A percentile compares a stretch with the other conserved stretches of the same genome.
Conservation (phyloP, 2,329 filamentous ascomycete species). For the Zymoseptoria tritici region DNA sequence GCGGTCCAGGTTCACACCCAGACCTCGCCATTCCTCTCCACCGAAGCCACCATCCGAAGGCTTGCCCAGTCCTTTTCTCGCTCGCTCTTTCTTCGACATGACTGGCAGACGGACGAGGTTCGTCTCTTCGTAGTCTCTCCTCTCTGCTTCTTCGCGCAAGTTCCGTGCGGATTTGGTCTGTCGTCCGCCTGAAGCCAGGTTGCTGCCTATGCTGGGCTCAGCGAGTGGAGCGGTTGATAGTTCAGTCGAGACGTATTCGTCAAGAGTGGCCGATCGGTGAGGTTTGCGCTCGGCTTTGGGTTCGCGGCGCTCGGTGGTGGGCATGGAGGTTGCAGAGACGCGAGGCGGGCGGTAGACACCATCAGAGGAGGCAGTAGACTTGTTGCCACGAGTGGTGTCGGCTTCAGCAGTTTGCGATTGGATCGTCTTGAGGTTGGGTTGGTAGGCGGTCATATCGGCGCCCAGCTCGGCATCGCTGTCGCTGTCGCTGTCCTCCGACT, state of each 20-base stretch:
- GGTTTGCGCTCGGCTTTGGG: conserved; percentile 56
- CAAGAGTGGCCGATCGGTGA: conserved; percentile 73
- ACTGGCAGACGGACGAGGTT: conserved; percentile 85
- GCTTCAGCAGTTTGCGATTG: conserved; percentile 30
- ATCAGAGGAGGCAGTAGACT: conserved; percentile 33
- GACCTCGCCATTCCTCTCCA: conserved; percentile 84
- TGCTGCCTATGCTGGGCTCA: conserved; percentile 86
- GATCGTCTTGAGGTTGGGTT: conserved; percentile 51
- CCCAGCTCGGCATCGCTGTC: conserved; percentile 34
- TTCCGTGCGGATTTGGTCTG: conserved; percentile 70
- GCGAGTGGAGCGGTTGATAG: conserved; percentile 73
- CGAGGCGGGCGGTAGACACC: conserved; percentile 84
- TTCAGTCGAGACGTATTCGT: conserved; percentile 85
- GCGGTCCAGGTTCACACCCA: conserved; percentile 78
- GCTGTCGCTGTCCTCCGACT: conserved; percentile 31
- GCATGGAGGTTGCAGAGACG: conserved; percentile 78
- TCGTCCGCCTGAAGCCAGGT: conserved; percentile 67
- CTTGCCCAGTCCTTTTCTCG: conserved; percentile 50
- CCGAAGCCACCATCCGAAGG: conserved; percentile 58
- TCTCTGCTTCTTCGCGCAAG: conserved; percentile 68
- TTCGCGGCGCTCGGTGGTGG: conserved; percentile 45
- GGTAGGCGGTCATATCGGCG: conserved; percentile 55
- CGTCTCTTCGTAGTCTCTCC: conserved; percentile 78
- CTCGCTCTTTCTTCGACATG: conserved; percentile 75
- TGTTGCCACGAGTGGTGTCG: conserved; percentile 25